Evolutionary conservation across 1,284 basidiomycete genomes (phyloP).

Genomic region (Cutaneotrichosporon mucoides): DNA sequence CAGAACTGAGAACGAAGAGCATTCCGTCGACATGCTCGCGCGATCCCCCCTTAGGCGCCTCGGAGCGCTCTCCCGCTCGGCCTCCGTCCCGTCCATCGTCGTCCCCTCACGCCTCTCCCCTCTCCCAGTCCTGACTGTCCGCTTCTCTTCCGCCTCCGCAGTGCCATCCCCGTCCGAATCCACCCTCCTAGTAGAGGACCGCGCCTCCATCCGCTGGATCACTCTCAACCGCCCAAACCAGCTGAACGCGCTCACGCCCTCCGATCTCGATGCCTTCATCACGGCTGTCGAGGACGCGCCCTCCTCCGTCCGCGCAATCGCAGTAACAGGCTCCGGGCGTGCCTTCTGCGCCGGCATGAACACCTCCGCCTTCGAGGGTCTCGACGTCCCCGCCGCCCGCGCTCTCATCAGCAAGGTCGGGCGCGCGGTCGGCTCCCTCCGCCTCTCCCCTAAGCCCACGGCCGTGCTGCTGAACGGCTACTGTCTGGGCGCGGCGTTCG

Average conservation of each 20-base stretch:
- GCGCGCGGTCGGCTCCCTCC: constrained; percentile 13
- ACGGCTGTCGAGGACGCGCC: constrained; percentile 11
- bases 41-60: too few relatives aligned
- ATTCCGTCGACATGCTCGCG: too few relatives aligned
- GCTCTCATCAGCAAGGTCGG: constrained; percentile 10
- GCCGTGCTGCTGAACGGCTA: constrained; percentile 17
- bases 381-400: constrained; percentile 1
- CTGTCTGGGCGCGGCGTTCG: constrained; percentile 19
- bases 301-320: constrained; percentile 14
- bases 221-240: constrained; percentile 12
- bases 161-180: not conserved
- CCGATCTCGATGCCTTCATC: constrained; percentile 12
- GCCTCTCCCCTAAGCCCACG: constrained; percentile 13
- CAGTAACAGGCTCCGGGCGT: constrained; percentile 6
- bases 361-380: constrained; percentile 14
- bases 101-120: too few relatives aligned
- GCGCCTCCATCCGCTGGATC: constrained; percentile 12
- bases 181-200: constrained; percentile 9
- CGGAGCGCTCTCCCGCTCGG: too few relatives aligned
- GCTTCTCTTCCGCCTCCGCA: too few relatives aligned
- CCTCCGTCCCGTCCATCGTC: too few relatives aligned
- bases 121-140: too few relatives aligned
- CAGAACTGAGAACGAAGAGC: too few relatives aligned
- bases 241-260: constrained; percentile 14
- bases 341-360: constrained; percentile 21